Evolutionary conservation across 163 green algal species (phyloP).

Genomic region (Prototheca cutis): DNA sequence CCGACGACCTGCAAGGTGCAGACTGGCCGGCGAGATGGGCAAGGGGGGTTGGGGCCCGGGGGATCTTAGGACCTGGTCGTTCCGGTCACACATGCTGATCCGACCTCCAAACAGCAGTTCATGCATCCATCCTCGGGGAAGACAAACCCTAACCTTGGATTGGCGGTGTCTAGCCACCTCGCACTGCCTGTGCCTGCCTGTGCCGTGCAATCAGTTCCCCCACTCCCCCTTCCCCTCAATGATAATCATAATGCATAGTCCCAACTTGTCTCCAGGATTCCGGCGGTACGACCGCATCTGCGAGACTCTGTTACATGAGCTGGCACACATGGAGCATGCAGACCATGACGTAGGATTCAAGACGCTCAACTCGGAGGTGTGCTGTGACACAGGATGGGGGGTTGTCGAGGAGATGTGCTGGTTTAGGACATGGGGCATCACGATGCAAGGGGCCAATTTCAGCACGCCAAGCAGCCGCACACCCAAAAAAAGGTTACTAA

Average conservation of each 20-base stretch:
- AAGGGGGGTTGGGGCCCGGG: no score
- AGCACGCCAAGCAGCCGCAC: no score
- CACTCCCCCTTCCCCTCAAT: not conserved
- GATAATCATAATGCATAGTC: not conserved
- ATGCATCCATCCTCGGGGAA: no score
- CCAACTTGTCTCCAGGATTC: conserved; percentile 56
- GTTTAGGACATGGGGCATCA: not conserved
- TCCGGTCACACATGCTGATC: not conserved
- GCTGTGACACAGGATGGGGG: no score
- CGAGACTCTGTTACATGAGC: conserved; percentile 79
- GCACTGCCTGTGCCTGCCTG: not conserved
- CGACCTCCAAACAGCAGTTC: no score
- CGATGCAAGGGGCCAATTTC: no score
- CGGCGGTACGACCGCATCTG: conserved; percentile 65
- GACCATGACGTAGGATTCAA: conserved; percentile 80
- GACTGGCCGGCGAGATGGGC: no score
- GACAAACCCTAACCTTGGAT: no score
- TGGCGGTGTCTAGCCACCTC: no score
- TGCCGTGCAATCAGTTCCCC: not conserved
- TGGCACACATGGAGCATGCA: conserved; percentile 76
- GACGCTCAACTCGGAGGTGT: conserved; percentile 51
- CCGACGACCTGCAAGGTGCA: conserved; percentile 48
- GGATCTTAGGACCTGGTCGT: not conserved
- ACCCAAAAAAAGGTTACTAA: no score
- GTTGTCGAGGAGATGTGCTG: not conserved